Conservation (phyloP, 2,329 filamentous ascomycete species). For the Phaeoacremonium minimum region DNA sequence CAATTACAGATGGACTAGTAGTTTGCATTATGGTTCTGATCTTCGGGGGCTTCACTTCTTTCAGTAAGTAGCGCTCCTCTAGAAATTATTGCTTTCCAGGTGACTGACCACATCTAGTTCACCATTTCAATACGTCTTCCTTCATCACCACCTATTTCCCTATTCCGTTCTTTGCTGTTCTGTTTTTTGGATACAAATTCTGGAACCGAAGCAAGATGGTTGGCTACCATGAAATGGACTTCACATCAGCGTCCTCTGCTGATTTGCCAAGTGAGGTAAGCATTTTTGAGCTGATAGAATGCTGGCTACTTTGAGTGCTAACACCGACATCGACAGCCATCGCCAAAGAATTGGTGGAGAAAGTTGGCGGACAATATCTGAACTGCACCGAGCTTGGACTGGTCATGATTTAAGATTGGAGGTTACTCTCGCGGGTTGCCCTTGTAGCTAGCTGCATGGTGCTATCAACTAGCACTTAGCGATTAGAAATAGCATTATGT, state of each 20-base stretch:
- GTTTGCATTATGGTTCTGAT: constrained; percentile 15
- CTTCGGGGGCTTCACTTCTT: constrained; percentile 17
- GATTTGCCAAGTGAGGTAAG: constrained; percentile 11
- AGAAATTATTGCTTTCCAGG: constrained; percentile 6
- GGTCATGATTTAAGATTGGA: no score
- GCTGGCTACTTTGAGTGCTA: no score
- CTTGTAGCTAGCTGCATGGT: no score
- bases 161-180: constrained; percentile 13
- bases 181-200: constrained; percentile 15
- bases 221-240: constrained; percentile 14
- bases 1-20: constrained; percentile 4
- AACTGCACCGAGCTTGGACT: no score
- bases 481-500: no score
- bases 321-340: no score
- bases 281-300: no score
- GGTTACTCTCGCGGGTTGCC: no score
- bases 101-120: no score
- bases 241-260: constrained; percentile 14
- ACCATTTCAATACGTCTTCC: constrained; percentile 11
- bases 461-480: no score
- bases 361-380: no score
- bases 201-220: constrained; percentile 15
- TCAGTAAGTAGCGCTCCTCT: constrained; percentile 4
- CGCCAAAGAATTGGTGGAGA: no score
- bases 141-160: constrained; percentile 18